Base-by-base conservation (phyloP, 2,329 filamentous ascomycete species). In the Phialemoniopsis sp. region DNA sequence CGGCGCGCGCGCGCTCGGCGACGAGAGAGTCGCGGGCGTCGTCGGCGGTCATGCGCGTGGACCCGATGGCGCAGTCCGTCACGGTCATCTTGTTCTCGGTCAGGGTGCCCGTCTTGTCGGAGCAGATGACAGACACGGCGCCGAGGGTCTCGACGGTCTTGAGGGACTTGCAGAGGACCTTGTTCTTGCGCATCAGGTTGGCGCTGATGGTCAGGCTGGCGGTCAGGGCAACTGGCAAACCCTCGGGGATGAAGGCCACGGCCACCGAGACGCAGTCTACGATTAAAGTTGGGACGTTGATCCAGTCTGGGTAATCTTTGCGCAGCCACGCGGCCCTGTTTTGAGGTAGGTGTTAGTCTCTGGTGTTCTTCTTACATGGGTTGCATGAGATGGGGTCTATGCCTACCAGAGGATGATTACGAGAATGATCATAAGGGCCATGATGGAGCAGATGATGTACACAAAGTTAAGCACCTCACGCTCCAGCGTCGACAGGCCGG, bases 111-210 rank as follows among this genome's bases (percentile, higher is more conserved):
- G 85, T 89, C 65, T 89, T 89, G 56, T 89, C 85, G 0, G 82
- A 87, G 56, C 85, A 87, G 31, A 89, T 81, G 8, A 87, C 76
- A 1, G 81, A 85, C 2, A 88, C 84, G 0, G 80, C 73, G 1
- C 85, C 85, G 1, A 89, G 70, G 0, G 85, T 89, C 60, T 89
- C 85, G 0, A 88, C 84, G 0, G 85, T 89, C 62, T 87, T 87
- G 34, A 90, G 68, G 0, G 82, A 87, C 62, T 89, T 89, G 77
- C 85, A 89, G 8, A 89, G 72, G 32, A 89, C 80, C 54, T 85
- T 84, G 58, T 89, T 82, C 62, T 83, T 81, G 46, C 73, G 73
- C 86, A 90, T 89, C 49, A 86, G 73, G 46, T 84, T 86, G 15
- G 86, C 85, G 2, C 79, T 83, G 43, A 90, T 89, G 0, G 85